Evolutionary conservation across 106 monocot species (phyloP), one percentile per base, ranked within the genome.

Genomic region (Dendrobium catenatum): DNA sequence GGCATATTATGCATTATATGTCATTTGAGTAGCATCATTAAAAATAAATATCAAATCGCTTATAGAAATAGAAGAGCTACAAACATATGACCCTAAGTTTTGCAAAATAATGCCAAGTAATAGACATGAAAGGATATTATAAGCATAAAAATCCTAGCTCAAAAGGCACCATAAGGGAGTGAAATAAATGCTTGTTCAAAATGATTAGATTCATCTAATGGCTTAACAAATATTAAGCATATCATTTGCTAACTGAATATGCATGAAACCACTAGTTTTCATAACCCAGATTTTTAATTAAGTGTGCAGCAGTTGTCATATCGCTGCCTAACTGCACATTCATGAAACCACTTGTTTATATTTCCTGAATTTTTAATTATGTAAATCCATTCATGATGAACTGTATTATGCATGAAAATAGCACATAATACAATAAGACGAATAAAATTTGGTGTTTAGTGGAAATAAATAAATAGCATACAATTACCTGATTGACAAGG

Each of bases 401-500:
- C 0, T 66, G 18, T 15, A 68, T 15, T 68, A 68, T 68, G n/a
- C 22, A 15, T 74, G 43, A 74, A 41, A 9, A 42, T 42, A 15
- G 29, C 31, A 16, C 26, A 24, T 43, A 17, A 15, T 11, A 43
- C 19, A 67, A 48, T 46, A 44, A 17, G 41, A 66, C 4, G 67
- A 3, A 55, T n/a, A 31, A 68, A 16, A 26, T 11, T 54, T 8
- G 42, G 47, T 74, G 16, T 41, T 27, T 44, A 54, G 54, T 54
- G 24, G 22, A 44, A 68, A 19, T 26, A 78, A 76, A 22, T 81
- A 68, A 66, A 56, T 22, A 29, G 43, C 42, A 20, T 77, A 76
- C 18, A n/a, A 54, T 86, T 88, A 98, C 98, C 95, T 95, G 80
- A 89, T 82, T 41, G 88, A 89, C 68, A 98, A 56, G 33, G 78